These are phyloP conservation scores for Exophiala lecanii-corni DNA, from an alignment of 2,329 filamentous ascomycete species.

Conservation along the genomic window DNA sequence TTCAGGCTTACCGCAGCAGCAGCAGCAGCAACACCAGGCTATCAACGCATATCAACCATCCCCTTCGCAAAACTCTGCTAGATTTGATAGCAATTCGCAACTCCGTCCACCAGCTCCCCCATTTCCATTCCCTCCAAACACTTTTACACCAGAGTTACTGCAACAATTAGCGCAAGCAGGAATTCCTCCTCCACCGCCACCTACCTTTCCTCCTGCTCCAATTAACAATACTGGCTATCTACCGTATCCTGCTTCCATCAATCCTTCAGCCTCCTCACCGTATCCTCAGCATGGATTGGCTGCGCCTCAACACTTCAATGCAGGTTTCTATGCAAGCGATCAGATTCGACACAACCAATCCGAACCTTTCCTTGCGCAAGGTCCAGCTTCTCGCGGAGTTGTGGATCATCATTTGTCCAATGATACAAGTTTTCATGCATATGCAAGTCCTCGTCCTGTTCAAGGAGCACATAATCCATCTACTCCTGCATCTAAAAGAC, in stretches of 20 bases:
- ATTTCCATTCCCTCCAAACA: slow-evolving; percentile 25
- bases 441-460: slow-evolving; percentile 4
- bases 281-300: slow-evolving; percentile 13
- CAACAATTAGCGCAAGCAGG: slow-evolving; percentile 23
- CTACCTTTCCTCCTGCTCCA: slow-evolving; percentile 19
- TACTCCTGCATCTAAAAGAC: slow-evolving; percentile 1
- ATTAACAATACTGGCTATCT: slow-evolving; percentile 19
- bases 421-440: slow-evolving; percentile 4
- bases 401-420: slow-evolving; percentile 4
- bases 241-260: slow-evolving; percentile 15
- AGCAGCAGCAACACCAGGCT: slow-evolving; percentile 5
- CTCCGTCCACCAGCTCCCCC: slow-evolving; percentile 24
- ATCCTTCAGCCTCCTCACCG: slow-evolving; percentile 13
- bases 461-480: slow-evolving; percentile 5
- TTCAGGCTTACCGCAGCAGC: slow-evolving; percentile 17
- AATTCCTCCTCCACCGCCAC: slow-evolving; percentile 20
- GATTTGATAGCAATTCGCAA: slow-evolving; percentile 25
- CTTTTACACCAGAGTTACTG: slow-evolving; percentile 23
- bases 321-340: slow-evolving; percentile 10
- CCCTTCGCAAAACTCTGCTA: slow-evolving; percentile 8
- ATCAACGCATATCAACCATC: slow-evolving; percentile 10
- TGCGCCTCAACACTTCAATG: slow-evolving; percentile 4
- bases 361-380: slow-evolving; percentile 3
- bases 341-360: slow-evolving; percentile 6
- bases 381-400: neutral